Base-by-base conservation (phyloP, 1,284 basidiomycete species). In the Malassezia vespertilionis region DNA sequence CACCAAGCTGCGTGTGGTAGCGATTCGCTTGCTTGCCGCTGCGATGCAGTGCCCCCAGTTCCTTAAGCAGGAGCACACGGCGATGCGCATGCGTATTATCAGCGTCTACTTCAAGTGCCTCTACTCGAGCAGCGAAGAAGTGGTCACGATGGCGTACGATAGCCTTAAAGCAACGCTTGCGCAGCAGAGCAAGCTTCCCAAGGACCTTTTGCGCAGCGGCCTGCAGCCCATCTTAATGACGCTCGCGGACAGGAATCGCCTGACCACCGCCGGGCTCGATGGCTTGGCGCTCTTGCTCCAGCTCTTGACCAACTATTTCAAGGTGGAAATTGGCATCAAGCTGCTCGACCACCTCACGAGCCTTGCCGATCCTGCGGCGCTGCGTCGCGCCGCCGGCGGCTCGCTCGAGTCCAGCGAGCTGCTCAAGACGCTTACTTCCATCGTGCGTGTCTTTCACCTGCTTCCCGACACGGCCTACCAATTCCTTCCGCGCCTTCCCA, bases 281-380 rank as follows among this genome's bases (percentile, higher is more conserved):
- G 93, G 95, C 4, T 76, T 99, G 20, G 91, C 93, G 11, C 81
- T 90, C n/a, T 78, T 99, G 50, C 75, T 99, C 40, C 88, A 95
- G 71, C 78, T 97, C 6, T 74, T 99, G 46, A 95, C 90, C 37
- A 96, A 93, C 71, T 99, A 99, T 74, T 99, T 99, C 82, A 97
- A 97, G 72, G 91, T 97, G 33, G 93, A 99, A 74, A 97, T 99
- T 58, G 95, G 93, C 8, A 82, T 86, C 72, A 97, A 97, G 74
- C 79, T 99, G 7, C 77, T 99, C 14, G 90, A 96, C 63, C 93
- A 99, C 72, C 58, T 70, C 34, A 52, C 59, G 31, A 56, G 53
- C 17, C 55, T 70, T 14, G 62, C 65, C 3, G 58, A 68, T 28
- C 62, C 61, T 1, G 50, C 54, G 10, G 54, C 58, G 30, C 54